phyloP scores from a whole-genome alignment of 495 filamentous ascomycete species.

The Penicillium cosmopolitanum region DNA sequence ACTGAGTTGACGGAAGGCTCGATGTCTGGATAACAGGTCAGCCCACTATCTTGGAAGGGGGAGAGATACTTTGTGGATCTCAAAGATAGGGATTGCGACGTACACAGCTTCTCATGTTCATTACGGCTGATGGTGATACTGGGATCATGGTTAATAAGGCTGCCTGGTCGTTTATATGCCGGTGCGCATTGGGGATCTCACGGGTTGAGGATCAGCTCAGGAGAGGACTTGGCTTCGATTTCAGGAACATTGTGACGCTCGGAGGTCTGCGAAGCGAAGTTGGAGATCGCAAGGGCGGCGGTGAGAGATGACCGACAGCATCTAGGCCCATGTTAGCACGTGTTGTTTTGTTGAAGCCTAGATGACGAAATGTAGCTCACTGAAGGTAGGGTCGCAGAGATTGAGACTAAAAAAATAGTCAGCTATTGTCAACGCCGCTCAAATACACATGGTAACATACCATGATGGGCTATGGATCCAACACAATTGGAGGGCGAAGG shows the following conservation, averaged over 20 bases:
- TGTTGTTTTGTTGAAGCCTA: constrained; percentile 1
- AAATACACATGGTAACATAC: constrained; percentile 1
- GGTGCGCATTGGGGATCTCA: constrained; percentile 9
- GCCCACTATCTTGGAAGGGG: neutral
- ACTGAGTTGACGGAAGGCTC: constrained; percentile 96
- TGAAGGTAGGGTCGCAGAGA: constrained; percentile 97
- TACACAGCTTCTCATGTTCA: constrained; percentile 87
- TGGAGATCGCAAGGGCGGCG: constrained; percentile 90
- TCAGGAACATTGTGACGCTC: constrained; percentile 97
- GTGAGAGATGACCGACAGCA: constrained; percentile 93
- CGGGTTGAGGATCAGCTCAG: constrained; percentile 93
- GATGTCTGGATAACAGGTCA: constrained; percentile 4
- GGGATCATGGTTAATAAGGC: constrained; percentile 10
- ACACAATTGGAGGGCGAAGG: neutral
- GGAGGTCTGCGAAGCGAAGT: constrained; percentile 95
- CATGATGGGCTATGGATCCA: constrained; percentile 3
- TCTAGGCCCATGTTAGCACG: constrained; percentile 15
- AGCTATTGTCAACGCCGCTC: constrained; percentile 7
- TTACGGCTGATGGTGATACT: constrained; percentile 74
- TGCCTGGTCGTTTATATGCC: neutral
- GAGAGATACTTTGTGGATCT: neutral
- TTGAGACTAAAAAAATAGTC: constrained; percentile 70
- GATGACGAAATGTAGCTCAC: constrained; percentile 3
- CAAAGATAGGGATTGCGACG: neutral
- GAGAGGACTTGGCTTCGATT: constrained; percentile 88